Base-by-base conservation (phyloP, 163 green algal genomes). In the Coccomyxa subellipsoidea region DNA sequence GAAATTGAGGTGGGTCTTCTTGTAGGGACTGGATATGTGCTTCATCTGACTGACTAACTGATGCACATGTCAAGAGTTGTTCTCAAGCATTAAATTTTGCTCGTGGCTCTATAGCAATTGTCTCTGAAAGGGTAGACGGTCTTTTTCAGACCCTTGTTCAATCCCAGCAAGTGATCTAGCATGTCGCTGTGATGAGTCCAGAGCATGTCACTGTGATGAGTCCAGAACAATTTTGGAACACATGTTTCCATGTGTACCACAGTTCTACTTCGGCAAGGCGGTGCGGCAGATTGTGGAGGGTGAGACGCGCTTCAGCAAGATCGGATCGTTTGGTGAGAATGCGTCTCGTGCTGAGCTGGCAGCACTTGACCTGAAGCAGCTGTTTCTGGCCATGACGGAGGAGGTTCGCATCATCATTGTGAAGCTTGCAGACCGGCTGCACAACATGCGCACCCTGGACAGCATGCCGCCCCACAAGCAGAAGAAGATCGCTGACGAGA, bases 381-480 rank as follows among this genome's bases (percentile, higher is more conserved):
- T 98, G 66, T 97, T 97, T 83, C 79, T 95, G 73, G 90, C 93
- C 8, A 97, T 98, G 92, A 97, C 93, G 7, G 85, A 94, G 71
- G 93, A 98, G 85, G 92, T 96, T 54, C 87, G 93, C 35, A 94
- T 98, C 80, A 94, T 97, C 32, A 89, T 97, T 40, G 94, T 97
- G 4, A 97, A 97, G 86, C 90, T 97, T 59, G 93, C 94, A 0
- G 94, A 97, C 89, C 82, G 93, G 9, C 86, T 97, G 88, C 94
- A 98, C 89, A 97, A 97, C 90, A 97, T 97, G 94, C 88, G 94
- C 69, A 97, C 94, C 10, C 91, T 97, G 83, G 88, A 78, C 15
- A 85, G 83, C 78, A 95, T 98, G 92, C 89, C 87, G 38, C 90
- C 87, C 0, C 70, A 91, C 53, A 97, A 98, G 87, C 92, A 94